phyloP scores from a whole-genome alignment of 2,329 filamentous ascomycete species.

The Alternaria rosae region DNA sequence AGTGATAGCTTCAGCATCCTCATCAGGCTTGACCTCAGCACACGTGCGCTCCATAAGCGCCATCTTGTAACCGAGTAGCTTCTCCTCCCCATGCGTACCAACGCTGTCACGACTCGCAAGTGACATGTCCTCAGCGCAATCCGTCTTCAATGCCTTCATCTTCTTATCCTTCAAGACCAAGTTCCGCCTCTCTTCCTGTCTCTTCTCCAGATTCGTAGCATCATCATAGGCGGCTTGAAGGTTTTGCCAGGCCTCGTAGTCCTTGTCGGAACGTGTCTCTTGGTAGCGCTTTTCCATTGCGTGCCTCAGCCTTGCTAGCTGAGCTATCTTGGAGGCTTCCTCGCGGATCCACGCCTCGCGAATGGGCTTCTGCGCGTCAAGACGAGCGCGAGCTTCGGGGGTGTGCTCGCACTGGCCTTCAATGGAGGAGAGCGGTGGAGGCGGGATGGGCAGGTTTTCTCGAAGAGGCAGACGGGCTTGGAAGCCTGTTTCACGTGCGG shows the following conservation, averaged over 20 bases:
- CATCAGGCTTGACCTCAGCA: conserved; percentile 14
- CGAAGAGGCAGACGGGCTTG: not conserved
- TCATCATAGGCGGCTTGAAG: not conserved
- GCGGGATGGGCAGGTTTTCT: conserved; percentile 6
- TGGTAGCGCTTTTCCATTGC: conserved; percentile 1
- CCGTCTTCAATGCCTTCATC: conserved; percentile 21
- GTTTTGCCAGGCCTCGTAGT: conserved; percentile 10
- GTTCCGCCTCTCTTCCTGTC: conserved; percentile 24
- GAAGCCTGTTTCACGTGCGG: not conserved
- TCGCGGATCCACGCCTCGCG: conserved; percentile 28
- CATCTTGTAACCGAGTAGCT: conserved; percentile 24
- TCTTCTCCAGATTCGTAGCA: conserved; percentile 21
- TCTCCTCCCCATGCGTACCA: not conserved
- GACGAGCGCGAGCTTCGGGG: not conserved
- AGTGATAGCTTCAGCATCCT: not conserved
- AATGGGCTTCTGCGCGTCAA: conserved; percentile 10
- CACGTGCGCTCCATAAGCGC: conserved; percentile 30
- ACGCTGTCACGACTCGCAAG: not conserved
- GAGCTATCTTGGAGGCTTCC: conserved; percentile 12
- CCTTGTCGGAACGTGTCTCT: not conserved
- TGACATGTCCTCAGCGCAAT: conserved; percentile 6
- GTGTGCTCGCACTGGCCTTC: not conserved
- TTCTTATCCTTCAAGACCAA: conserved; percentile 22
- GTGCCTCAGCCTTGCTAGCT: not conserved
- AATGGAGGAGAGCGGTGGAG: conserved; percentile 2